Base-by-base conservation (phyloP, 192 early-diverging fungal species). In the Chytriomyces confervae region DNA sequence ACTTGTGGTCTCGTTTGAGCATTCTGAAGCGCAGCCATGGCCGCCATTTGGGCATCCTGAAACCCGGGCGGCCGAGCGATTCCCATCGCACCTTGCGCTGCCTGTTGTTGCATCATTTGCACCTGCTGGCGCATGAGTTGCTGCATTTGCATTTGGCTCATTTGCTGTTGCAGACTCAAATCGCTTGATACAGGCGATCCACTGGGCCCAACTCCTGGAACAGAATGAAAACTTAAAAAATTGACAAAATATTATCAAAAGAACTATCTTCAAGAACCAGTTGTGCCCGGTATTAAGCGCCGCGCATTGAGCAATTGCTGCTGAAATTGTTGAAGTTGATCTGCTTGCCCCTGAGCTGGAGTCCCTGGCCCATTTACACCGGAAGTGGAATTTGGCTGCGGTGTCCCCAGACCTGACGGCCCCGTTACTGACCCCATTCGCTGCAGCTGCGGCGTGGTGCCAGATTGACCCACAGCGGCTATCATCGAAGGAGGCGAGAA, bases 1-100 rank as follows among this genome's bases (percentile, higher is more conserved):
- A 76, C 51, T 18, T 61, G 53, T 10, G 72, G 72, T 43, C 63
- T 11, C 24, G 44, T 44, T 23, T 66, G 74, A 23, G 74, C 74
- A 76, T 66, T 76, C 46, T 76, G 74, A 62, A 76, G 45, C 24
- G 74, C 74, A 44, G 66, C 24, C 24, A 76, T 24, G 27, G 74
- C 74, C 7, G 74, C 74, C 45, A 46, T 29, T 27, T 76, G 62
- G 24, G 53, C 24, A 9, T 61, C 44, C 5, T 11, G 27, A 29
- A 23, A 9, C 8, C n/a, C n/a, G 20, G 23, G 16, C n/a, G 69
- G 69, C 7, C 57, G 11, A 43, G 60, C 24, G 10, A 20, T 8
- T 18, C 8, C 51, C n/a, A 7, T 36, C 5, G 50, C 44, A 45
- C 8, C 27, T 43, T 11, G 9, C 10, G 24, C n/a, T 18, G 24